Percentiles rank a stretch among this genome's conserved stretches.
Evolutionary conservation across 352 stramenopile genomes (phyloP).

Genomic region (Phytopythium helicoides): DNA sequence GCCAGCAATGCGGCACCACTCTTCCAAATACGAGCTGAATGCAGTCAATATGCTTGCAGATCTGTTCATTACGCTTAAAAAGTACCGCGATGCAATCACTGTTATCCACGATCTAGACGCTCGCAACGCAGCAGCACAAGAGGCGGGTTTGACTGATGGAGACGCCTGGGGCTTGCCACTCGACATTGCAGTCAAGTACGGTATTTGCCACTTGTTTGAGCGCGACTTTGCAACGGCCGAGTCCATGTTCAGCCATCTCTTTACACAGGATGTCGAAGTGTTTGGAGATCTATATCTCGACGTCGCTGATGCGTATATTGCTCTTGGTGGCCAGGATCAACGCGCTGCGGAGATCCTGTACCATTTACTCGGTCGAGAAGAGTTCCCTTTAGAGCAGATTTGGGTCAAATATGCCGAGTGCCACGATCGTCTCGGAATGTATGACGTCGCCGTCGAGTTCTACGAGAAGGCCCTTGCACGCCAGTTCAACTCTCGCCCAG

Average conservation of each 20-base stretch:
- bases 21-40: constrained; percentile 80
- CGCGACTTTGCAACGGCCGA: constrained; percentile 69
- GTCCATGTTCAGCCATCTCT: constrained; percentile 83
- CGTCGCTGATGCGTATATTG: constrained; percentile 81
- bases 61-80: constrained; percentile 85
- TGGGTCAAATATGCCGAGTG: constrained; percentile 79
- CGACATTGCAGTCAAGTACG: constrained; percentile 87
- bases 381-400: constrained; percentile 78
- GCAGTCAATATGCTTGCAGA: constrained; percentile 89
- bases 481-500: constrained; percentile 36
- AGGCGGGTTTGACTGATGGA: constrained; percentile 56
- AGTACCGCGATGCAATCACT: constrained; percentile 75
- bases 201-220: constrained; percentile 82
- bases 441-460: constrained; percentile 71
- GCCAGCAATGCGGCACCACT: constrained; percentile 49
- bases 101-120: constrained; percentile 77
- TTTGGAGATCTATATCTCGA: constrained; percentile 85
- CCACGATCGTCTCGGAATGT: constrained; percentile 60
- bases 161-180: constrained; percentile 68
- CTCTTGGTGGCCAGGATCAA: constrained; percentile 60
- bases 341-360: constrained; percentile 66
- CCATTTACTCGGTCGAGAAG: constrained; percentile 57
- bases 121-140: constrained; percentile 59
- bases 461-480: constrained; percentile 72
- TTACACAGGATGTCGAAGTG: constrained; percentile 78